Evolutionary conservation across 768 basidiomycete genomes (phyloP), one percentile per base, ranked within the genome.

Genomic region (Pleurotus tuoliensis): DNA sequence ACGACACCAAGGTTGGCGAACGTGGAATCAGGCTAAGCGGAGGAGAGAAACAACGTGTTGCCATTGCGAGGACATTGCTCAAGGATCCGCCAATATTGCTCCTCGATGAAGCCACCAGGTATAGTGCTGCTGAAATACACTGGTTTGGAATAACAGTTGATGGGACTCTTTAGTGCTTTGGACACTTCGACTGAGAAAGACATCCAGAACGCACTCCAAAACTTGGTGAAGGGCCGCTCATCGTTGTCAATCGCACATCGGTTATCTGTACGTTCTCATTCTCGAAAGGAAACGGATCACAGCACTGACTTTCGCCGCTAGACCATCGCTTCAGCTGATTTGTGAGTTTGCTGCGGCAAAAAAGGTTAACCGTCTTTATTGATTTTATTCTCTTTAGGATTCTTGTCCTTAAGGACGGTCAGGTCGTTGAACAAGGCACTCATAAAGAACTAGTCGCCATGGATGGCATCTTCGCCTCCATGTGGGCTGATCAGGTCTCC

Each of bases 181-280:
- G 94, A 97, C 70, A 94, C 93, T 1, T 85, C 87, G 8, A 94
- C 93, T 0, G 93, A 96, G 69, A 87, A 90, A 56, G 90, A 92
- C 63, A 93, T 96, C 56, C 90, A 94, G 68, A 87, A 86, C 59
- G 90, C 92, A 6, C 75, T 95, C n/a, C 85, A 88, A 59, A 87
- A 89, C 61, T 78, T 94, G 18, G 82, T 88, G 54, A 74, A 82
- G 61, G 88, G 87, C 24, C 80, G 88, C 43, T 88, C 86, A 1
- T 88, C 86, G 7, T 68, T 91, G 47, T 88, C 88, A 8, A 91
- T 91, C 66, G 89, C 90, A 34, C 90, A 93, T 68, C 82, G 90
- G 37, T 76, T 88, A 51, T 90, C 85, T 55, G 87, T 88, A 66
- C 68, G 84, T 76, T 46, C n/a, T 47, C 38, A 45, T 30, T 24